Evolutionary conservation across 164 flowering plant species (phyloP), one percentile per base, ranked within the genome.

Genomic region (Magnolia changhungtana): DNA sequence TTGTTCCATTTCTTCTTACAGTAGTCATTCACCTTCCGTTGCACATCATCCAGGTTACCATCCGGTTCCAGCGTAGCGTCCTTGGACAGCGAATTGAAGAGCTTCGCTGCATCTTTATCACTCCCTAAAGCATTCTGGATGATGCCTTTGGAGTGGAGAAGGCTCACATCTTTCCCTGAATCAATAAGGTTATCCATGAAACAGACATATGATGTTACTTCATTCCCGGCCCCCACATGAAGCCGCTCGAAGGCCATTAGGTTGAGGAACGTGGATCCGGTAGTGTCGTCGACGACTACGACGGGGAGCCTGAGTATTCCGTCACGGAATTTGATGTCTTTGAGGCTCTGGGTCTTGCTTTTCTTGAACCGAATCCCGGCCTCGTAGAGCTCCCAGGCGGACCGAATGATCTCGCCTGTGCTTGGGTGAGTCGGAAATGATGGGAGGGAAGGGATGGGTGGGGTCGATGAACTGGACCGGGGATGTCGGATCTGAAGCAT

Each of bases 141-240:
- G 71, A 90, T 87, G n/a, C 87, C 85, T 9, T 73, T 64, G 1
- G 81, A 77, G 76, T 83, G 85, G 13, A 87, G 81, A 1, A 85
- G 80, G 55, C 71, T 83, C 7, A 90, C 90, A 24, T 87, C 93
- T 74, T 68, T 82, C 0, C 80, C 85, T 6, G 79, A 76, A 78
- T 88, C 89, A 18, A 90, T 84, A 59, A 90, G 80, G 78, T 83
- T 82, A 79, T 88, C 89, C 90, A 90, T 90, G 82, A 90, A 87
- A 71, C 83, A 83, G 0, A 87, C 77, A 76, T 83, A 88, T 1
- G 88, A 81, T 0, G 93, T 84, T 31, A 87, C 81, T 58, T 85
- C 88, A 11, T 81, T 84, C n/a, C 91, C 91, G 0, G 81, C 84
- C 24, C 89, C 89, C 1, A 80, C 87, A 51, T 88, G 88, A 72